These are phyloP conservation scores for Lasiodiplodia sp. DNA, from an alignment of 2,329 filamentous ascomycete species.

Conservation along the genomic window DNA sequence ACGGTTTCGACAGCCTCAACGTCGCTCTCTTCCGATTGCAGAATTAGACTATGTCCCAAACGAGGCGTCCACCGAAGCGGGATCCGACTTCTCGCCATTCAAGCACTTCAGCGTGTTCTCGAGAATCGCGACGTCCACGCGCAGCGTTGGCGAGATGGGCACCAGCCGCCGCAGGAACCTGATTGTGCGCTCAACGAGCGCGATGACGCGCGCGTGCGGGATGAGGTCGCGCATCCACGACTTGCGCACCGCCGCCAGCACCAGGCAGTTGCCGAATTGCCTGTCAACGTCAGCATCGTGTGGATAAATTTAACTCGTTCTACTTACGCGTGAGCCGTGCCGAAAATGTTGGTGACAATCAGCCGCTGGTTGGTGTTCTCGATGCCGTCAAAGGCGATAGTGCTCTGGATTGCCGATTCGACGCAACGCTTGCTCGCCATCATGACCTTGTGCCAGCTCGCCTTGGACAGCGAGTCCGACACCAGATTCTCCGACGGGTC, in stretches of 20 bases:
- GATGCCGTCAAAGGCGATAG: constrained; percentile 73
- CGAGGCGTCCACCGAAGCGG: constrained; percentile 26
- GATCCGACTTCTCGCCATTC: constrained; percentile 27
- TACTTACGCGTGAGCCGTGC: constrained; percentile 93
- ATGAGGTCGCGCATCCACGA: constrained; percentile 69
- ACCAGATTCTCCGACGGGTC: constrained; percentile 7
- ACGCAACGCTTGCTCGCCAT: constrained; percentile 44
- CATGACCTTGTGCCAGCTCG: constrained; percentile 27
- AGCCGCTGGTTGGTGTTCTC: constrained; percentile 70
- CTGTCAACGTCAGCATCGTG: constrained; percentile 55
- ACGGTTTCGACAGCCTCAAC: constrained; percentile 18
- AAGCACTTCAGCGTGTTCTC: constrained; percentile 43
- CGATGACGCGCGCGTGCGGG: constrained; percentile 57
- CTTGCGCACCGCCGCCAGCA: constrained; percentile 81
- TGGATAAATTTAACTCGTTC: background rate
- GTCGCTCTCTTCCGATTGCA: constrained; percentile 27
- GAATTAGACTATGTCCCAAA: constrained; percentile 28
- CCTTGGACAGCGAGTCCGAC: constrained; percentile 20
- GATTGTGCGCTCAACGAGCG: constrained; percentile 76
- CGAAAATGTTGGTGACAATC: constrained; percentile 95
- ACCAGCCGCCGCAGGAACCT: constrained; percentile 74
- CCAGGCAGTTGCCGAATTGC: constrained; percentile 95
- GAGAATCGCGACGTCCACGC: constrained; percentile 77
- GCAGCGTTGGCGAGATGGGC: constrained; percentile 76
- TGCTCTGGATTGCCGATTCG: constrained; percentile 79